Conservation (phyloP, 352 stramenopile genomes). For the Pythium chondricola region DNA sequence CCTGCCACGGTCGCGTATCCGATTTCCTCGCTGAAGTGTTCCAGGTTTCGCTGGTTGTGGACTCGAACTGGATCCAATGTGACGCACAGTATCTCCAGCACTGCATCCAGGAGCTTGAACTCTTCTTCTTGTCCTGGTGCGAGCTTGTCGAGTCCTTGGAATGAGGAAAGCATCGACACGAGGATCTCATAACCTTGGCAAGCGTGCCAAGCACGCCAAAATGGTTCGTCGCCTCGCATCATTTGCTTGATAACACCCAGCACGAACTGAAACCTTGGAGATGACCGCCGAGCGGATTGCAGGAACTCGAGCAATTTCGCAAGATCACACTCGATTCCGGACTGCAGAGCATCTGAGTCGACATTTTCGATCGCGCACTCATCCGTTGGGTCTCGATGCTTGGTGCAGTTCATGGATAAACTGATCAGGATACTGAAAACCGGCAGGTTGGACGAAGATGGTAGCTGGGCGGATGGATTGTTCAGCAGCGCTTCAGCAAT, state of each 20-base stretch:
- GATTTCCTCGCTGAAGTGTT: slow-evolving; percentile 36
- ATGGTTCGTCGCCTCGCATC: slow-evolving; percentile 28
- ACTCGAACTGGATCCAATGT: slow-evolving; percentile 33
- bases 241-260: slow-evolving; percentile 41
- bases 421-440: too few relatives aligned
- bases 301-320: slow-evolving; percentile 44
- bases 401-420: too few relatives aligned
- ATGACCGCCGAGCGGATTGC: slow-evolving; percentile 27
- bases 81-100: slow-evolving; percentile 41
- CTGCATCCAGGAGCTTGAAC: slow-evolving; percentile 41
- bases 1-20: slow-evolving; percentile 47
- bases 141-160: slow-evolving; percentile 21
- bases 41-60: slow-evolving; percentile 18
- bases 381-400: slow-evolving; percentile 15
- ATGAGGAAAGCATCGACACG: slow-evolving; percentile 48
- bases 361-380: slow-evolving; percentile 4
- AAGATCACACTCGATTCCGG: slow-evolving; percentile 55
- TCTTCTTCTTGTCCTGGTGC: slow-evolving; percentile 10
- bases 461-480: background rate
- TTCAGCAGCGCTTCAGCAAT: slow-evolving; percentile 38
- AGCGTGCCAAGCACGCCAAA: slow-evolving; percentile 36
- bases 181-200: slow-evolving; percentile 61
- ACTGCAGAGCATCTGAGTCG: slow-evolving; percentile 20
- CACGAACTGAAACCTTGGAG: slow-evolving; percentile 31
- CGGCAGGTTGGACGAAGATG: slow-evolving; percentile 40